Evolutionary conservation across 768 basidiomycete species (phyloP).

Genomic region (Clavulina sp.): DNA sequence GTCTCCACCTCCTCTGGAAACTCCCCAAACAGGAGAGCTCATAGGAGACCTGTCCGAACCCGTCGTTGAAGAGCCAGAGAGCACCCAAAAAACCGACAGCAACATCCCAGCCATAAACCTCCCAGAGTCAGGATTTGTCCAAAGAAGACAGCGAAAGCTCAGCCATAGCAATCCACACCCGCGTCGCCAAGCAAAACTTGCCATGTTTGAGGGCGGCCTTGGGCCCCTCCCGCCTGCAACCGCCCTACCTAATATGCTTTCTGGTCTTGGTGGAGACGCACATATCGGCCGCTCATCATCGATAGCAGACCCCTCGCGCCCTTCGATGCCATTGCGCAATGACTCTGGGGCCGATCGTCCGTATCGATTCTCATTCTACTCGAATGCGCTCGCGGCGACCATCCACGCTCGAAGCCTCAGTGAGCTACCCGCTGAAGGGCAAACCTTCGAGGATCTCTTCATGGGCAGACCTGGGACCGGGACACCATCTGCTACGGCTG

Average conservation of each 20-base stretch:
- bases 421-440: constrained; percentile 86
- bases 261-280: neutral
- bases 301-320: neutral
- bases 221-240: constrained; percentile 17
- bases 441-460: constrained; percentile 85
- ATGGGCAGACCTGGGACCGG: constrained; percentile 17
- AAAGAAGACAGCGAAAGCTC: constrained; percentile 65
- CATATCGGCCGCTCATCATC: constrained; percentile 4
- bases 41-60: neutral
- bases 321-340: neutral
- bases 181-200: constrained; percentile 56
- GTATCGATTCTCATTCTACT: constrained; percentile 97
- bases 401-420: constrained; percentile 87
- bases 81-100: too few species aligned
- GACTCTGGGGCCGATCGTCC: constrained; percentile 53
- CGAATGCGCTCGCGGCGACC: constrained; percentile 76
- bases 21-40: neutral
- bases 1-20: neutral
- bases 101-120: constrained; percentile 11
- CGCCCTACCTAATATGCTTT: constrained; percentile 2
- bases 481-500: constrained; percentile 1
- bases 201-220: constrained; percentile 57
- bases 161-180: constrained; percentile 65
- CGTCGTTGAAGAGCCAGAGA: neutral
- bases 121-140: constrained; percentile 15